Evolutionary conservation across 2,329 filamentous ascomycete genomes (phyloP).

Genomic region (Metarhizium rileyi): DNA sequence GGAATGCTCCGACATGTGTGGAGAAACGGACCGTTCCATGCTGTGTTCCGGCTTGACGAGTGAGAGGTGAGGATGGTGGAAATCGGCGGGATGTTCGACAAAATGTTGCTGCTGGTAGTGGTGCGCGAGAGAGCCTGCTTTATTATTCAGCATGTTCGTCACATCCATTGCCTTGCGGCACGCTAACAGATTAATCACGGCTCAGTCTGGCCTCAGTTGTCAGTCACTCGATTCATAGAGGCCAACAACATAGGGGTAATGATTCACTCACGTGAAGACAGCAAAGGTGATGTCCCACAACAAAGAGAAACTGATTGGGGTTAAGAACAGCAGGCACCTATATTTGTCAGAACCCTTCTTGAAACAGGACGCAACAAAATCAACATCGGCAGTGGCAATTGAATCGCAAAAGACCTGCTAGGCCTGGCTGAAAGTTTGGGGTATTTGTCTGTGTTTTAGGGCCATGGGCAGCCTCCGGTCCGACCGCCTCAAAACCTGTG

Average conservation of each 20-base stretch:
- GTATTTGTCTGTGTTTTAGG: not conserved
- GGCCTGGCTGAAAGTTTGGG: not conserved
- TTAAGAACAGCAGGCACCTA: not conserved
- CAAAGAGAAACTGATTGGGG: slow-evolving; percentile 10
- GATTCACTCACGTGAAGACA: slow-evolving; percentile 6
- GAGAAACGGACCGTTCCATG: slow-evolving; percentile 46
- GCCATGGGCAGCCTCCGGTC: too few relatives aligned
- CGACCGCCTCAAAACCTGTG: too few relatives aligned
- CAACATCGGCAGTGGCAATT: not conserved
- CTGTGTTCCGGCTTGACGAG: slow-evolving; percentile 26
- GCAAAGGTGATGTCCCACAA: slow-evolving; percentile 14
- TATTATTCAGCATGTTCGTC: slow-evolving; percentile 42
- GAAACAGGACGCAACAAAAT: not conserved
- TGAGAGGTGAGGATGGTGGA: slow-evolving; percentile 20
- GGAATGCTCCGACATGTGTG: slow-evolving; percentile 50
- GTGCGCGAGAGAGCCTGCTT: slow-evolving; percentile 24
- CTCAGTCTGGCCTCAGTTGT: slow-evolving; percentile 16
- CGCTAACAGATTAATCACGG: slow-evolving; percentile 33
- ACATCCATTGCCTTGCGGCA: slow-evolving; percentile 42
- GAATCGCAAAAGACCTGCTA: not conserved
- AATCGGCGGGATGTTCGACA: slow-evolving; percentile 21
- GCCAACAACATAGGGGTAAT: not conserved
- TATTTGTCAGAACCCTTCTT: slow-evolving; percentile 3
- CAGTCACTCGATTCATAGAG: slow-evolving; percentile 4
- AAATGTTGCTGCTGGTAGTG: slow-evolving; percentile 19